Percentiles rank a stretch among this genome's conserved stretches.
Evolutionary conservation across 495 filamentous ascomycete species (phyloP).

Genomic region (Aspergillus diversus): DNA sequence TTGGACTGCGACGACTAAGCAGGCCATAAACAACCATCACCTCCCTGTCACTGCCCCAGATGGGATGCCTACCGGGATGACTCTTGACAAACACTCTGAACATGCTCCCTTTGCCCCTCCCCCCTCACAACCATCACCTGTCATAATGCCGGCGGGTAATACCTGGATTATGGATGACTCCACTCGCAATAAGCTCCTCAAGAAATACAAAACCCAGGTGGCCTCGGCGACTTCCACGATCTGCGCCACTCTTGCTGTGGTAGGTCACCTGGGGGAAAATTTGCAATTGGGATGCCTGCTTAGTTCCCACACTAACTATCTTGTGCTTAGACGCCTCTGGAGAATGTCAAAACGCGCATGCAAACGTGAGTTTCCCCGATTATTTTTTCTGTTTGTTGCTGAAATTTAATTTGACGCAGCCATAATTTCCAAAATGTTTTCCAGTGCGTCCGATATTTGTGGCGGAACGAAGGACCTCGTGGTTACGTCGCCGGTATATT

Average conservation of each 20-base stretch:
- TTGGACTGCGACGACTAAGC: slow-evolving; percentile 22
- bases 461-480: slow-evolving; percentile 51
- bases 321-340: slow-evolving; percentile 44
- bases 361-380: slow-evolving; percentile 43
- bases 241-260: slow-evolving; percentile 50
- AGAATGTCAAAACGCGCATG: slow-evolving; percentile 56
- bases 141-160: slow-evolving; percentile 39
- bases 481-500: slow-evolving; percentile 51
- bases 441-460: slow-evolving; percentile 48
- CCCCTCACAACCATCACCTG: slow-evolving; percentile 32
- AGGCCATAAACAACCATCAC: slow-evolving; percentile 15
- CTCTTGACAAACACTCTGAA: slow-evolving; percentile 47
- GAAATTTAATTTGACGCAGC: slow-evolving; percentile 27
- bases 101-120: slow-evolving; percentile 44
- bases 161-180: slow-evolving; percentile 46
- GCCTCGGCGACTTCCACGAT: slow-evolving; percentile 48
- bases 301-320: slow-evolving; percentile 7
- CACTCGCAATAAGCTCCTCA: slow-evolving; percentile 46
- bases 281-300: not conserved
- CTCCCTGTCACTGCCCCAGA: slow-evolving; percentile 29
- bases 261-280: slow-evolving; percentile 31
- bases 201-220: slow-evolving; percentile 52
- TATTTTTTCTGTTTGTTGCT: not conserved
- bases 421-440: slow-evolving; percentile 49
- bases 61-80: slow-evolving; percentile 47